These are phyloP conservation scores for Talaromyces atroroseus DNA, from an alignment of 2,329 filamentous ascomycete genomes.

Conservation along the genomic window DNA sequence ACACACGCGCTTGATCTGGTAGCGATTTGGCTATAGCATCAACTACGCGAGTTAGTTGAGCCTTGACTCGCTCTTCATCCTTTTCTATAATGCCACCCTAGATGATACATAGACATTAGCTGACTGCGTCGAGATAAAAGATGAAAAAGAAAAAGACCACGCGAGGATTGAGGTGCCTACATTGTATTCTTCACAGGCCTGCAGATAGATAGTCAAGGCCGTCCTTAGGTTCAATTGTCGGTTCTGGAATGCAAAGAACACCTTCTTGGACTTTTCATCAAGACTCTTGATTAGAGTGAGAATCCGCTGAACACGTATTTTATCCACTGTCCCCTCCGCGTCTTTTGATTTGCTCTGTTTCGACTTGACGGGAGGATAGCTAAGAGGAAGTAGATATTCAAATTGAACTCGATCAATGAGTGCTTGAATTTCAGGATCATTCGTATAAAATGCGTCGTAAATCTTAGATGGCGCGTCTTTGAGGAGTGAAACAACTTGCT, in stretches of 20 bases:
- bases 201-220: slow-evolving; percentile 69
- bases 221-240: slow-evolving; percentile 70
- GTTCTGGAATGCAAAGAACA: slow-evolving; percentile 80
- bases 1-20: slow-evolving; percentile 67
- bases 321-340: slow-evolving; percentile 43
- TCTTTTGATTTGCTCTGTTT: slow-evolving; percentile 40
- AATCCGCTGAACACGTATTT: slow-evolving; percentile 76
- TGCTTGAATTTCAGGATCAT: slow-evolving; percentile 78
- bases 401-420: slow-evolving; percentile 79
- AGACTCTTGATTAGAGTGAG: slow-evolving; percentile 74
- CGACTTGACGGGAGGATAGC: slow-evolving; percentile 67
- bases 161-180: slow-evolving; percentile 24
- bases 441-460: slow-evolving; percentile 82
- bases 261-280: slow-evolving; percentile 71
- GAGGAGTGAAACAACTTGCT: slow-evolving; percentile 67
- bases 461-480: slow-evolving; percentile 78
- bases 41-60: slow-evolving; percentile 66
- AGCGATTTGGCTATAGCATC: slow-evolving; percentile 68
- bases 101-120: slow-evolving; percentile 10
- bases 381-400: slow-evolving; percentile 83
- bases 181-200: slow-evolving; percentile 83
- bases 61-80: slow-evolving; percentile 61
- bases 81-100: slow-evolving; percentile 68
- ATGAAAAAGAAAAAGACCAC: not conserved
- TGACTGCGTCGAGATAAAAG: not conserved